Percentiles rank a stretch among this genome's conserved stretches.
Evolutionary conservation across 306 rosid species (phyloP).

Genomic region (Rosa lucieae): DNA sequence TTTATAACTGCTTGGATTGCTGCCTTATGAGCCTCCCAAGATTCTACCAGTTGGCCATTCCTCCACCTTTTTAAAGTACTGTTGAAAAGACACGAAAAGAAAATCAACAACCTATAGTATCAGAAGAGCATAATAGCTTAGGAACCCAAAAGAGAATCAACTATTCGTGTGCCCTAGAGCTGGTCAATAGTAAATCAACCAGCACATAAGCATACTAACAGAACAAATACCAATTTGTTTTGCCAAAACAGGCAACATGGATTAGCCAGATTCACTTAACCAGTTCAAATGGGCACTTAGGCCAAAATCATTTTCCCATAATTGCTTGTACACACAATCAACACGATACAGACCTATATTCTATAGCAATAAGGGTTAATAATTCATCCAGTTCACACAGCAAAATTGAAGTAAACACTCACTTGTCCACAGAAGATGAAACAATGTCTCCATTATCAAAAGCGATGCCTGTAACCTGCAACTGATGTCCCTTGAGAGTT

Average conservation of each 20-base stretch:
- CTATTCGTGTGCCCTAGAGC: neutral
- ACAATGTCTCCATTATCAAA: constrained; percentile 72
- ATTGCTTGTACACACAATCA: neutral
- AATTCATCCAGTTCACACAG: neutral
- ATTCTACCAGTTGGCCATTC: constrained; percentile 63
- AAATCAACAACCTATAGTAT: neutral
- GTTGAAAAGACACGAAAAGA: constrained; percentile 26
- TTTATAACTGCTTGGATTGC: constrained; percentile 77
- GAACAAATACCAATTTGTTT: neutral
- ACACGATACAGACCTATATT: neutral
- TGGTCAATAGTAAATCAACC: constrained; percentile 4
- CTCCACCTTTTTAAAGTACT: constrained; percentile 89
- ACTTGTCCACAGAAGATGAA: constrained; percentile 82
- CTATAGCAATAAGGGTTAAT: neutral
- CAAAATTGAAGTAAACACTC: constrained; percentile 18
- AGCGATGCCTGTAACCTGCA: constrained; percentile 75
- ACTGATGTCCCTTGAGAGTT: constrained; percentile 67
- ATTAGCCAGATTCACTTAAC: neutral
- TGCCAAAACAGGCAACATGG: neutral
- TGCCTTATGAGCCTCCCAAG: constrained; percentile 88
- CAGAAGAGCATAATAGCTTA: neutral
- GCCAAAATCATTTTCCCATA: neutral
- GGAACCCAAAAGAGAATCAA: neutral
- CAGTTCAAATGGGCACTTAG: neutral
- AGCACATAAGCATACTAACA: neutral